Conservation (phyloP, 345 rosid species). For the Orychophragmus violaceus region DNA sequence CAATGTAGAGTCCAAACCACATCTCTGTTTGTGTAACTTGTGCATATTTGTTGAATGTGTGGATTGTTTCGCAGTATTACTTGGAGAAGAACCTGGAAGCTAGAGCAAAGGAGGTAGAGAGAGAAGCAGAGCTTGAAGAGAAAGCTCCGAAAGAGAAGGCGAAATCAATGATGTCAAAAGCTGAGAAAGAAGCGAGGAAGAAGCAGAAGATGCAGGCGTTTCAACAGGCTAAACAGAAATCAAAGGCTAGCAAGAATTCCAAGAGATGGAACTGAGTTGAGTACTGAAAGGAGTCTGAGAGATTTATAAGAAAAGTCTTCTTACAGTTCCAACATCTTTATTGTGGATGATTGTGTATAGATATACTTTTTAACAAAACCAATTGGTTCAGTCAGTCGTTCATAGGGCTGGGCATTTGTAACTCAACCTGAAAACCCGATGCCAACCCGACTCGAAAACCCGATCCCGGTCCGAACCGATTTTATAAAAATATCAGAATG, state of each 20-base stretch:
- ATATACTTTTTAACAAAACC: no score
- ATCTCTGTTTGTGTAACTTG: not conserved
- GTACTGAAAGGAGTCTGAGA: not conserved
- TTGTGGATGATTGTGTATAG: conserved; percentile 14
- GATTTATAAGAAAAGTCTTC: conserved; percentile 1
- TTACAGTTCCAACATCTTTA: not conserved
- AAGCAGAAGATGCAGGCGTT: conserved; percentile 83
- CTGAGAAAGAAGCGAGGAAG: conserved; percentile 88
- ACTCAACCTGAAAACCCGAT: no score
- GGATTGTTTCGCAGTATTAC: conserved; percentile 51
- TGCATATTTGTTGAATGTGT: not conserved
- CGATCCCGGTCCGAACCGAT: no score
- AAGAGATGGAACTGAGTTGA: conserved; percentile 98
- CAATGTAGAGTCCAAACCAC: conserved; percentile 38
- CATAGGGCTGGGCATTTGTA: no score
- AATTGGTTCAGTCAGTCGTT: no score
- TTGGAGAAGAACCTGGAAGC: conserved; percentile 92
- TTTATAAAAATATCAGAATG: no score
- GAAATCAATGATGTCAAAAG: conserved; percentile 97
- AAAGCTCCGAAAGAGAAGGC: conserved; percentile 91
- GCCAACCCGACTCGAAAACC: no score
- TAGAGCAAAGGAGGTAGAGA: conserved; percentile 58
- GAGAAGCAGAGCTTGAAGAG: conserved; percentile 73
- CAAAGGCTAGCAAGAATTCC: no score
- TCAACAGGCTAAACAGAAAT: conserved; percentile 84